Evolutionary conservation across 768 basidiomycete species (phyloP).

Genomic region (Suillus bovinus): DNA sequence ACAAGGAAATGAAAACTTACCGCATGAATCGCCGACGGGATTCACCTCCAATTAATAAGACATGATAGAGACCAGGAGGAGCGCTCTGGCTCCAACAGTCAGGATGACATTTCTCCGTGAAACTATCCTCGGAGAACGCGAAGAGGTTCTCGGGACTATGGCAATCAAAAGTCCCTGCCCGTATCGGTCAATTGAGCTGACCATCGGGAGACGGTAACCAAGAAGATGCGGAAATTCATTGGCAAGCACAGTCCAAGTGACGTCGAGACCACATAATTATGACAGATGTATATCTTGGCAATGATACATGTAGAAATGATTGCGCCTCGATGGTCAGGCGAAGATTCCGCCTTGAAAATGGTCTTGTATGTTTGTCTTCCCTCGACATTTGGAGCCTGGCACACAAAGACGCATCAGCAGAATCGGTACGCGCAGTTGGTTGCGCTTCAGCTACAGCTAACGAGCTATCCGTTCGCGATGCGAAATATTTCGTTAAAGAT

Average conservation of each 20-base stretch:
- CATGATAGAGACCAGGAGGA: neutral
- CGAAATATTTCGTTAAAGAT: neutral
- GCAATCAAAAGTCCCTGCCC: neutral
- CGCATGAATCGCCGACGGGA: neutral
- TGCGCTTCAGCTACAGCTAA: neutral
- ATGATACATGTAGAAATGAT: neutral
- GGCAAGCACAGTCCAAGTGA: neutral
- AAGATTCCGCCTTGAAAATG: neutral
- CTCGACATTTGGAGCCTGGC: neutral
- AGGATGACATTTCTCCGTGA: too few species aligned
- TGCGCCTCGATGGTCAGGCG: neutral
- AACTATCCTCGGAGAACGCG: neutral
- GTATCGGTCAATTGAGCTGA: neutral
- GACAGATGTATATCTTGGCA: neutral
- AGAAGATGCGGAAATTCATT: conserved; percentile 1
- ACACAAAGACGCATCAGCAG: neutral
- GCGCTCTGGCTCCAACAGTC: neutral
- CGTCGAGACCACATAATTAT: neutral
- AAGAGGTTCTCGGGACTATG: neutral
- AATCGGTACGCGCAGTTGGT: neutral
- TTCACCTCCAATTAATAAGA: neutral
- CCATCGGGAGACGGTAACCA: neutral
- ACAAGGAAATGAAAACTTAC: neutral
- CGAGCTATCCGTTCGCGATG: neutral
- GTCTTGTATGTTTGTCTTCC: neutral